Evolutionary conservation across 176 grass and related monocot genomes (phyloP).

Genomic region (Avena sativa): DNA sequence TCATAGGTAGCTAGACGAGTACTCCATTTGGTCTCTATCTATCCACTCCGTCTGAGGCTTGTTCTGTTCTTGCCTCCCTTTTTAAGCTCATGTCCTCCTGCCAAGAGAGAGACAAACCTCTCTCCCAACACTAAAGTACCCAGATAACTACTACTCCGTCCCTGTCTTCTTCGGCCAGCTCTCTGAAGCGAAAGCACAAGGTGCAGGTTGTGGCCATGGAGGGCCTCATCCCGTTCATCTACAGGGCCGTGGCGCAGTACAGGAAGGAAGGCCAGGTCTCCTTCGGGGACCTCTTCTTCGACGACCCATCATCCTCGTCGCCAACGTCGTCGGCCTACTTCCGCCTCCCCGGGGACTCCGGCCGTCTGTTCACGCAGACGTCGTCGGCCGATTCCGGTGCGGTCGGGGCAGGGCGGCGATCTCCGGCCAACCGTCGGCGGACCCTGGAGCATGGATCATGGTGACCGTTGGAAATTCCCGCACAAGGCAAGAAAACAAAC

Average conservation of each 20-base stretch:
- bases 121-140: neutral
- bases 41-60: slow-evolving; percentile 47
- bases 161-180: slow-evolving; percentile 11
- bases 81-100: slow-evolving; percentile 45
- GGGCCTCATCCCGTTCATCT: slow-evolving; percentile 88
- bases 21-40: slow-evolving; percentile 48
- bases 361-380: slow-evolving; percentile 48
- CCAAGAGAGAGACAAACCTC: neutral
- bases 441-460: neutral
- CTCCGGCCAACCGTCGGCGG: slow-evolving; percentile 47
- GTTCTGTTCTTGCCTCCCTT: slow-evolving; percentile 43
- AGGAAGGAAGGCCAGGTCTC: slow-evolving; percentile 63
- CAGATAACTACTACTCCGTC: slow-evolving; percentile 13
- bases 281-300: slow-evolving; percentile 54
- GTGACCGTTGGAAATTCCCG: neutral
- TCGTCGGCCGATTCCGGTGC: neutral
- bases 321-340: slow-evolving; percentile 55
- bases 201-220: slow-evolving; percentile 52
- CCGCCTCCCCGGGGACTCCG: slow-evolving; percentile 63
- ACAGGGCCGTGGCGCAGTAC: slow-evolving; percentile 74
- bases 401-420: slow-evolving; percentile 17
- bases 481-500: neutral
- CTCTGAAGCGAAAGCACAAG: slow-evolving; percentile 6
- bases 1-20: neutral
- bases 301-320: slow-evolving; percentile 63